Evolutionary conservation across 805 yeast genomes (phyloP).

Genomic region (Candida multigemmis): DNA sequence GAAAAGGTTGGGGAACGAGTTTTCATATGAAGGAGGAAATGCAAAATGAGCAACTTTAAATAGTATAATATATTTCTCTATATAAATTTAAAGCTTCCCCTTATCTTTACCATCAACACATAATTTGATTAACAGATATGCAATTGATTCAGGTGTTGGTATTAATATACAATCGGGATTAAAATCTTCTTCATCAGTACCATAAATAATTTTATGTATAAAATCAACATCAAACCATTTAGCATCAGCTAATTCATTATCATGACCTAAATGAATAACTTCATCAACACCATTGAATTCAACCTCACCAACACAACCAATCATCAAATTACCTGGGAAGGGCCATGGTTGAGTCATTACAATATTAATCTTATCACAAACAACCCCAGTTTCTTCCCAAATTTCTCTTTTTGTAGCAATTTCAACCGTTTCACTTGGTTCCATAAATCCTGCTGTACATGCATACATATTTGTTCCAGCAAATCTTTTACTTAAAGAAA

Average conservation of each 20-base stretch:
- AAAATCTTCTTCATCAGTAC: slow-evolving; percentile 10
- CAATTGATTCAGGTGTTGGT: slow-evolving; percentile 37
- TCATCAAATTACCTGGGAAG: slow-evolving; percentile 86
- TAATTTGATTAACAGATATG: slow-evolving; percentile 32
- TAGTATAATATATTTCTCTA: slow-evolving; percentile 1
- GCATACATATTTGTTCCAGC: slow-evolving; percentile 54
- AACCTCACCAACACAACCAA: slow-evolving; percentile 83
- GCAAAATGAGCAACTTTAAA: too few species aligned
- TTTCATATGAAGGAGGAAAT: too few species aligned
- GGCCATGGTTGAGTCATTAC: slow-evolving; percentile 95
- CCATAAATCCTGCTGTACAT: slow-evolving; percentile 93
- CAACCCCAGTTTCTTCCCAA: slow-evolving; percentile 93
- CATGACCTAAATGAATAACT: slow-evolving; percentile 64
- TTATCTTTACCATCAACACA: slow-evolving; percentile 30
- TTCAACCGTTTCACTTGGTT: slow-evolving; percentile 89
- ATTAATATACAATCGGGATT: slow-evolving; percentile 29
- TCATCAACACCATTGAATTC: slow-evolving; percentile 61
- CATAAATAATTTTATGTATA: slow-evolving; percentile 32
- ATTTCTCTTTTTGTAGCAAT: slow-evolving; percentile 81
- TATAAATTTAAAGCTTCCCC: slow-evolving; percentile 1
- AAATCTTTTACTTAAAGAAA: slow-evolving; percentile 64
- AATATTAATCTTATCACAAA: slow-evolving; percentile 46
- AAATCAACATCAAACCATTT: slow-evolving; percentile 66
- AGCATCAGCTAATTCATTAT: slow-evolving; percentile 80
- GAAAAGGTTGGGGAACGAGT: too few species aligned